Percentiles rank a stretch among this genome's conserved stretches.
Conservation (phyloP, 305 asterid genomes). For the Plantago coronopus region DNA sequence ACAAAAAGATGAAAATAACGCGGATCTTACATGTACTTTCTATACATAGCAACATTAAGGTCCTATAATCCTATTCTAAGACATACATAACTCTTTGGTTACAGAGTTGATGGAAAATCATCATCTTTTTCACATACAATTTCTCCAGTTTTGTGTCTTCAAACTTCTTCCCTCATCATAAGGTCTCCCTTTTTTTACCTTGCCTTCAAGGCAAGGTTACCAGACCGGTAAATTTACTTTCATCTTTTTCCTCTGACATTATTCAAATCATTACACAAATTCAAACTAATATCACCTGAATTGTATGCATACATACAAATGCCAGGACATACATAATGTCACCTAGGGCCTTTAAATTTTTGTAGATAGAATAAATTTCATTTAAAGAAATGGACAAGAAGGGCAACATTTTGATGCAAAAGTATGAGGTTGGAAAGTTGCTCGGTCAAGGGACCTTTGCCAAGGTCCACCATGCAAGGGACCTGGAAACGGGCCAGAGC, state of each 20-base stretch:
- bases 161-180: slow-evolving; percentile 12
- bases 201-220: slow-evolving; percentile 44
- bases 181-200: slow-evolving; percentile 24
- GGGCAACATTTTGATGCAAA: slow-evolving; percentile 34
- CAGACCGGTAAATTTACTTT: slow-evolving; percentile 4
- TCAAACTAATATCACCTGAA: neutral
- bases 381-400: slow-evolving; percentile 30
- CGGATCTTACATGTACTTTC: neutral
- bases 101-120: neutral
- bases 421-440: slow-evolving; percentile 37
- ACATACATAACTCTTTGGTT: neutral
- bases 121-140: slow-evolving; percentile 13
- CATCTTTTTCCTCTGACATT: no score
- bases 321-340: slow-evolving; percentile 11
- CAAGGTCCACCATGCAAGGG: slow-evolving; percentile 37
- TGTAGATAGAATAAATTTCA: neutral
- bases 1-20: neutral
- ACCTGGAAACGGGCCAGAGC: slow-evolving; percentile 29
- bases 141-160: neutral
- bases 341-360: neutral
- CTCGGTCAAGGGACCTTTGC: slow-evolving; percentile 44
- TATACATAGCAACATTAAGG: neutral
- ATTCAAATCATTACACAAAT: no score
- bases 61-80: slow-evolving; percentile 6
- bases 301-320: neutral